Conservation (phyloP, 176 grass and related monocot genomes). For the Chloris gayana region DNA sequence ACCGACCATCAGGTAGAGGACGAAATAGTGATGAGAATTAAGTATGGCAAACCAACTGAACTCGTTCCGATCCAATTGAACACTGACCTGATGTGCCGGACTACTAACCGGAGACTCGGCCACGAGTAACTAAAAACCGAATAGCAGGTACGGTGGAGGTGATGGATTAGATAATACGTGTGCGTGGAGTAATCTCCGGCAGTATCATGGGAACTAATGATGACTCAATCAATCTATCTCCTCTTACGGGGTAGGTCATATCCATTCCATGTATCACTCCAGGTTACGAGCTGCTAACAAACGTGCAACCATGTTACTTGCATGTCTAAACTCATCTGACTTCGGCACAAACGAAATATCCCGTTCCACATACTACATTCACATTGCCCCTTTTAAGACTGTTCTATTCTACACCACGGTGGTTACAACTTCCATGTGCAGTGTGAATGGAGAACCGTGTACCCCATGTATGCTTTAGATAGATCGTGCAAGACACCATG, state of each 20-base stretch:
- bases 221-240: background rate
- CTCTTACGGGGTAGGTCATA: background rate
- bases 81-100: background rate
- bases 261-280: background rate
- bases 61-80: background rate
- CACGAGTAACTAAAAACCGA: conserved; percentile 11
- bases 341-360: background rate
- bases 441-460: conserved; percentile 8
- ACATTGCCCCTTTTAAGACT: background rate
- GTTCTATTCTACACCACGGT: background rate
- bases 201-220: conserved; percentile 2
- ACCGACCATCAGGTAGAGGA: background rate
- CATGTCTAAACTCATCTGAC: background rate
- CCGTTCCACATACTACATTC: background rate
- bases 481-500: background rate
- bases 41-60: background rate
- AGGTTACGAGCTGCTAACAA: background rate
- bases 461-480: too few relatives aligned
- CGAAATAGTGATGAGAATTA: background rate
- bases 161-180: background rate
- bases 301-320: background rate
- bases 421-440: conserved; percentile 21
- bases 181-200: background rate
- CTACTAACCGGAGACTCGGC: background rate
- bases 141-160: background rate